A percentile compares a stretch with the other conserved stretches of the same genome.
These are phyloP conservation scores for Plasmodium berghei DNA, from an alignment of 169 alveolate species.

Conservation along the genomic window DNA sequence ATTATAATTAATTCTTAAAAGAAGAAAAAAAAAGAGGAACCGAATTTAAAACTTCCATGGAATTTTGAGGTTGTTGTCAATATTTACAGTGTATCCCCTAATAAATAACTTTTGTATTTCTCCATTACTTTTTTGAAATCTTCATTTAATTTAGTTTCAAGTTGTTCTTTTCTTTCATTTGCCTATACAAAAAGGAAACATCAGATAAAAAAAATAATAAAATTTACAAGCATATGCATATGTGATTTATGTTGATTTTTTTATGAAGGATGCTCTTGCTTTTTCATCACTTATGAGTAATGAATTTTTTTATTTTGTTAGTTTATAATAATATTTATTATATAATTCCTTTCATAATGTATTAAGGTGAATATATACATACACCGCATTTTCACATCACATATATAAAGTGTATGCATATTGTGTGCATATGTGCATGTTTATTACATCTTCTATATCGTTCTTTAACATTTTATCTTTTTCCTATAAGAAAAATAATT, in stretches of 20 bases:
- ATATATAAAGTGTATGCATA: neutral
- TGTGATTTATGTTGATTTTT: neutral
- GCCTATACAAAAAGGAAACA: constrained; percentile 44
- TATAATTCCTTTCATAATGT: neutral
- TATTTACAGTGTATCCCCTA: constrained; percentile 59
- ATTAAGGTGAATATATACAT: constrained; percentile 8
- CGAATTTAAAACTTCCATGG: neutral
- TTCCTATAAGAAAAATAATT: constrained; percentile 48
- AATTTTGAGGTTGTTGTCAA: neutral
- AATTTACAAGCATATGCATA: neutral
- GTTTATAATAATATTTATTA: neutral
- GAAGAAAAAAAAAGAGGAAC: constrained; percentile 7
- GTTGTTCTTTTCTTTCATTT: constrained; percentile 72
- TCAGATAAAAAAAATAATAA: constrained; percentile 1
- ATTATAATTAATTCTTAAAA: neutral
- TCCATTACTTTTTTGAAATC: constrained; percentile 68
- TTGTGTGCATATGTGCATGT: constrained; percentile 8
- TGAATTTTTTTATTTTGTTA: neutral
- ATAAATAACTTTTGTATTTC: constrained; percentile 61
- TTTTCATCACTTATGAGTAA: neutral
- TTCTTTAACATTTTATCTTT: constrained; percentile 39
- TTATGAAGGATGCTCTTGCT: neutral
- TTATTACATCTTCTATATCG: constrained; percentile 49
- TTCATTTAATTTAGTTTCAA: constrained; percentile 58
- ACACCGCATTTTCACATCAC: neutral